Conservation (phyloP, 257 asterid genomes). For the Craterostigma plantagineum region DNA sequence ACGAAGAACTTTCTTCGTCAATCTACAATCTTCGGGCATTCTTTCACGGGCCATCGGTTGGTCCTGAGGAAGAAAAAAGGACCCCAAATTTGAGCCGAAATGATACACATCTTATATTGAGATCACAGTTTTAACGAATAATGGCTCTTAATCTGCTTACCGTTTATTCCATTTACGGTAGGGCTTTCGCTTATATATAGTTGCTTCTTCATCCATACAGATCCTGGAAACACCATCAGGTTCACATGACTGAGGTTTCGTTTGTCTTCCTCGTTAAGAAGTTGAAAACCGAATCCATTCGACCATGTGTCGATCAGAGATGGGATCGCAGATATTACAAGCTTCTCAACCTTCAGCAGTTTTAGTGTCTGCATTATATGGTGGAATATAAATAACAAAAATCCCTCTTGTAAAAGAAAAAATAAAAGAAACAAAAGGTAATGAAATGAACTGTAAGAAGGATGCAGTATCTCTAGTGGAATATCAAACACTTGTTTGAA, state of each 20-base stretch:
- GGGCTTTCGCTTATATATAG: conserved; percentile 12
- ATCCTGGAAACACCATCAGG: conserved; percentile 89
- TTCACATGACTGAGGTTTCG: conserved; percentile 39
- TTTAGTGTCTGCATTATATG: conserved; percentile 47
- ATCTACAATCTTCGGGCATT: too few species aligned
- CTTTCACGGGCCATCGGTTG: too few species aligned
- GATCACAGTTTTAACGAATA: too few species aligned
- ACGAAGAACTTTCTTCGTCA: too few species aligned
- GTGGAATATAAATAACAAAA: neutral
- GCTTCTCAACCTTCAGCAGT: conserved; percentile 61
- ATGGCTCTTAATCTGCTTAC: too few species aligned
- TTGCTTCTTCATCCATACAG: conserved; percentile 68
- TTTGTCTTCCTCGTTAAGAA: conserved; percentile 53
- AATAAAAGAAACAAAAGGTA: conserved; percentile 8
- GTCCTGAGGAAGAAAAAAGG: too few species aligned
- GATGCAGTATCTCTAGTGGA: neutral
- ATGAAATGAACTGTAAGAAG: conserved; percentile 1
- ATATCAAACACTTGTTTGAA: neutral
- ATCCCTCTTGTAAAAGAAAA: too few species aligned
- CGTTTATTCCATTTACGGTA: too few species aligned
- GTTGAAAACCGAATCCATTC: conserved; percentile 65
- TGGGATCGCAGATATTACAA: conserved; percentile 81
- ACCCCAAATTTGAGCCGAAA: too few species aligned
- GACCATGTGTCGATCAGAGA: conserved; percentile 85
- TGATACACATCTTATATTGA: too few species aligned